These are phyloP conservation scores for Raphidocelis subcapitata DNA, from an alignment of 139 green algal genomes.

Conservation along the genomic window DNA sequence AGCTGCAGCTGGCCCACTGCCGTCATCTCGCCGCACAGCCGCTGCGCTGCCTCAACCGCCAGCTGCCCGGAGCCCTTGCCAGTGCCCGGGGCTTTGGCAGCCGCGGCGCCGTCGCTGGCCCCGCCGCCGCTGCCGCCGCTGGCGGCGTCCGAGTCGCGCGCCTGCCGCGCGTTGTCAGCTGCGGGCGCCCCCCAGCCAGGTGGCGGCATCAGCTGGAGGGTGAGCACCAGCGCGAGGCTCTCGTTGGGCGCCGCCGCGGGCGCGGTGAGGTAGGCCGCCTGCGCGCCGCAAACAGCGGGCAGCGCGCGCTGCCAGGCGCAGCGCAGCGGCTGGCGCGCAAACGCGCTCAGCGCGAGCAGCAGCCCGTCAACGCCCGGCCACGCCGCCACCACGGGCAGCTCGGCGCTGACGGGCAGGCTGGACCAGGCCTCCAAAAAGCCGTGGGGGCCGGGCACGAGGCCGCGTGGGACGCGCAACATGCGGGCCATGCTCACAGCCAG, in stretches of 20 bases:
- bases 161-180: not conserved
- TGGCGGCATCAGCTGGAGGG: conserved; percentile 20
- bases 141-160: not conserved
- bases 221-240: conserved; percentile 19
- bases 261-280: conserved; percentile 31
- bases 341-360: conserved; percentile 41
- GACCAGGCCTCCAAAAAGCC: conserved; percentile 8
- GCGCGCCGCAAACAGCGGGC: conserved; percentile 38
- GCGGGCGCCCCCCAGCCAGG: not conserved
- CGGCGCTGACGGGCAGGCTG: conserved; percentile 12
- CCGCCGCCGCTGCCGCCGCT: not conserved
- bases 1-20: conserved; percentile 21
- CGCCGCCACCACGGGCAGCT: conserved; percentile 39
- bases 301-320: conserved; percentile 35
- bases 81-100: not conserved
- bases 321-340: conserved; percentile 44
- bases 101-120: not conserved
- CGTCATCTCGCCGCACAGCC: not conserved
- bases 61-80: not conserved
- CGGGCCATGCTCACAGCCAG: conserved; percentile 11
- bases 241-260: conserved; percentile 6
- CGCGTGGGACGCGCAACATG: conserved; percentile 7
- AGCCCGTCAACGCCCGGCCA: conserved; percentile 48
- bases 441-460: not conserved
- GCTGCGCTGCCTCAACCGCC: not conserved